Evolutionary conservation across 2,329 filamentous ascomycete species (phyloP), one percentile per base, ranked within the genome.

Genomic region (Penicillium decumbens): DNA sequence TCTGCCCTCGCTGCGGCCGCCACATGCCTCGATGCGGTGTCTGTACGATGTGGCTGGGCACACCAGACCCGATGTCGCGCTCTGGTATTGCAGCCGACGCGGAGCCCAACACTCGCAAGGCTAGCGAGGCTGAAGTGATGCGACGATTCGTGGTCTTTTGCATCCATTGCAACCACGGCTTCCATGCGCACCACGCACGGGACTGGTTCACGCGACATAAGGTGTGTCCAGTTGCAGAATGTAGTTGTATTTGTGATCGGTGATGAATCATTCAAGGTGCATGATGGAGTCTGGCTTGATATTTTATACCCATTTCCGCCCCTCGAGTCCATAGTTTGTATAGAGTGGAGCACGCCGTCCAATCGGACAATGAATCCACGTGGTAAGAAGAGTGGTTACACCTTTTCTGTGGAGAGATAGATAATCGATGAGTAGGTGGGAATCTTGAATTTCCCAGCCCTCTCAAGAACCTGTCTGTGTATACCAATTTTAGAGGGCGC

Each of bases 11-110:
- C 43, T 85, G 82, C 60, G 79, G 77, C n/a, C 72, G 79, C 1
- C 80, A 81, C 57, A 78, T 85, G 75, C 82, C 82, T 2, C 74
- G 81, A 3, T 85, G 82, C 56, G 80, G 78, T 1, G 72, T 85
- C 9, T 85, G 82, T 59, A 78, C 77, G 60, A 67, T 81, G 54
- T 84, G 80, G 80, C 71, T 85, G 3, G 82, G 82, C 0, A 75
- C 75, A 10, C 78, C 80, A 0, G 79, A 83, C 63, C 77, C 80
- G 4, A 72, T 72, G 54, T 76, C 73, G 4, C 65, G 64, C 47
- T 65, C 69, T 3, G 58, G 62, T 18, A 62, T 69, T 23, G 64
- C 64, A 8, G 68, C 65, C 5, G 70, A 72, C 43, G 58, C 65
- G 2, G 65, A 56, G 28, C 38, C 60, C 24, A 60, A 59, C 20